Percentiles rank a stretch among this genome's conserved stretches.
These are phyloP conservation scores for Hymenoscyphus repandus DNA, from an alignment of 2,329 filamentous ascomycete species.

Conservation along the genomic window DNA sequence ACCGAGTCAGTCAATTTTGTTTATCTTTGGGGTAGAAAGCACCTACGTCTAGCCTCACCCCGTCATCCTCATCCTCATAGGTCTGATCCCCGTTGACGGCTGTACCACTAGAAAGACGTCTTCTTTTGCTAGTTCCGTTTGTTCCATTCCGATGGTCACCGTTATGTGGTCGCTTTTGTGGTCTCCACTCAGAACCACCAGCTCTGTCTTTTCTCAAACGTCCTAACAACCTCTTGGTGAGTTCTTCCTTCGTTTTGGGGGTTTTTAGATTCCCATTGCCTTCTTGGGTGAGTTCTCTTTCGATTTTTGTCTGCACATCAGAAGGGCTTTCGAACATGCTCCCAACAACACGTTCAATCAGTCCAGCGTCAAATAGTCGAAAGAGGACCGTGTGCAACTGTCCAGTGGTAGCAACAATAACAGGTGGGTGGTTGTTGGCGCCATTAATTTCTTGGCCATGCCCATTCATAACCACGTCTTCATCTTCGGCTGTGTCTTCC, in stretches of 20 bases:
- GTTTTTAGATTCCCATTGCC: constrained; percentile 52
- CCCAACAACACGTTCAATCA: constrained; percentile 58
- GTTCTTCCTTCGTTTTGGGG: constrained; percentile 60
- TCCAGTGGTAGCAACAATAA: constrained; percentile 25
- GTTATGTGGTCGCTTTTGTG: constrained; percentile 42
- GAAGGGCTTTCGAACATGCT: constrained; percentile 55
- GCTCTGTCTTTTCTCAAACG: constrained; percentile 47
- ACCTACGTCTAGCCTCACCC: constrained; percentile 47
- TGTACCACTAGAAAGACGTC: constrained; percentile 48
- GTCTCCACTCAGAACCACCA: constrained; percentile 40
- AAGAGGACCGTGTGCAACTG: constrained; percentile 40
- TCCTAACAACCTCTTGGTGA: constrained; percentile 50
- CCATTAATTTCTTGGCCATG: constrained; percentile 13
- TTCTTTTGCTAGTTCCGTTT: constrained; percentile 39
- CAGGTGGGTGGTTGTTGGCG: constrained; percentile 15
- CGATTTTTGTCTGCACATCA: constrained; percentile 57
- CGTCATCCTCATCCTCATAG: constrained; percentile 39
- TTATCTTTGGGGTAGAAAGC: constrained; percentile 7
- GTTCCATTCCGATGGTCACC: constrained; percentile 22
- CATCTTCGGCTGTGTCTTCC: not conserved
- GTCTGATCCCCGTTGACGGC: constrained; percentile 34
- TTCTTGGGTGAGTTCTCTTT: constrained; percentile 53
- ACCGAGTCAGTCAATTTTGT: constrained; percentile 24
- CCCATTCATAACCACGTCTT: constrained; percentile 19
- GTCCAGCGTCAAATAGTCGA: constrained; percentile 55